Percentiles rank a stretch among this genome's conserved stretches.
These are phyloP conservation scores for Glycine soja DNA, from an alignment of 306 rosid genomes.

Conservation along the genomic window DNA sequence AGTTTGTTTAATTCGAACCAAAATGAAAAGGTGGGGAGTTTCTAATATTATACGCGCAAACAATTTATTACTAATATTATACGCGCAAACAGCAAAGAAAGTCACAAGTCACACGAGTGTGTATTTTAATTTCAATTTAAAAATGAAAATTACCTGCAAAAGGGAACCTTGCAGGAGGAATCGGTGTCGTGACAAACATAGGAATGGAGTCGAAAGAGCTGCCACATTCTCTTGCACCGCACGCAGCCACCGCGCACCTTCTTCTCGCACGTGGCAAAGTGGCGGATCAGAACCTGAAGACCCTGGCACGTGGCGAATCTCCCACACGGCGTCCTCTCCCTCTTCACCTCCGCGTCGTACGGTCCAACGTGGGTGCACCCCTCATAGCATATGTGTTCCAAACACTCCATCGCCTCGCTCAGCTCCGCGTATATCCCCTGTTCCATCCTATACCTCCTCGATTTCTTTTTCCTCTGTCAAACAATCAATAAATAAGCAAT, in stretches of 20 bases:
- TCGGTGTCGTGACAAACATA: slow-evolving; percentile 72
- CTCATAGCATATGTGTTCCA: slow-evolving; percentile 90
- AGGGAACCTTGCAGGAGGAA: slow-evolving; percentile 83
- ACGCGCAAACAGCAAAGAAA: no score
- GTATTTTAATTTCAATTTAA: neutral
- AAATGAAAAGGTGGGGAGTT: neutral
- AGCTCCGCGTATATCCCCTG: slow-evolving; percentile 69
- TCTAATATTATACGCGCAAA: neutral
- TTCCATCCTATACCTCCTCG: slow-evolving; percentile 63
- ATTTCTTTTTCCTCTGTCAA: slow-evolving; percentile 76
- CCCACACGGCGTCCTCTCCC: slow-evolving; percentile 49
- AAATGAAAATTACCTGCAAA: slow-evolving; percentile 65
- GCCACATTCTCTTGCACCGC: slow-evolving; percentile 96
- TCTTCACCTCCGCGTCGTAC: slow-evolving; percentile 51
- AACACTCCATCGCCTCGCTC: slow-evolving; percentile 93
- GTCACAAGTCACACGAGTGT: no score
- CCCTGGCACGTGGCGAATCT: slow-evolving; percentile 79
- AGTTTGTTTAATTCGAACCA: neutral
- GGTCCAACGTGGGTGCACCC: slow-evolving; percentile 93
- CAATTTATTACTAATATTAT: neutral
- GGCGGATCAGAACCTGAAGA: slow-evolving; percentile 72
- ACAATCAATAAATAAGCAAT: no score
- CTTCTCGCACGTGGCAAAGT: slow-evolving; percentile 71
- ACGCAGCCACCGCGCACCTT: slow-evolving; percentile 70
- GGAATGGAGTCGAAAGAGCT: slow-evolving; percentile 82